Evolutionary conservation across 2,329 filamentous ascomycete genomes (phyloP), one percentile per base, ranked within the genome.

Genomic region (Magnaporthiopsis rhizophila): DNA sequence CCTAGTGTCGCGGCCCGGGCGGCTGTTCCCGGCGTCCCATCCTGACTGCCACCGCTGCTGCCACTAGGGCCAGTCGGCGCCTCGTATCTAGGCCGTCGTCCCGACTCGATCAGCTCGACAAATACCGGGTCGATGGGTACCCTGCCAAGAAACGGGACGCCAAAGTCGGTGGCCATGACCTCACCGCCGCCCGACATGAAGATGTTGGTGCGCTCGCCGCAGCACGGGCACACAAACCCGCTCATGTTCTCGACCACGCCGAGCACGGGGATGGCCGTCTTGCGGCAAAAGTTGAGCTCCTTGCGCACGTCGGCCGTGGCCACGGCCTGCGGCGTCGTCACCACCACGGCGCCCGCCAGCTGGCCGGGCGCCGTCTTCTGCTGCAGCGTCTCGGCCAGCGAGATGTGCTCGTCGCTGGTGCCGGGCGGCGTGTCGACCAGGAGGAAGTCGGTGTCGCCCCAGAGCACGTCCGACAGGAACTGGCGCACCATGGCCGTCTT

Each of bases 401-500:
- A 95, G 61, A 99, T 98, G 74, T 98, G 95, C 77, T 99, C 95
- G 76, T 99, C 95, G 66, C 90, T 95, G 2, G 95, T 99, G 3
- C 95, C 95, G 0, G 95, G 95, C 15, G 95, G 95, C 3, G 95
- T 99, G 76, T 99, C 95, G 72, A 99, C 91, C 65, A 99, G 84
- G 0, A 99, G 82, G 73, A 91, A 98, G 74, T 98, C 94, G n/a
- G 91, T 86, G 30, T 88, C 84, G 64, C 86, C 84, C 95, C 95
- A 98, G 36, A 91, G 82, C 5, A 97, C 93, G 72, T 97, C 93
- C 1, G 90, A 89, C 34, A 99, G 81, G 73, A 99, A 99, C 75
- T 99, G 95, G 57, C 93, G 87, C 65, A 99, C 92, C 95, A 99
- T 99, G 62, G 95, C 95, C 5, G 95, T 99, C 80, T 99, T 99